phyloP scores from a whole-genome alignment of 192 early-diverging fungal species.

The Coemansia sp. region DNA sequence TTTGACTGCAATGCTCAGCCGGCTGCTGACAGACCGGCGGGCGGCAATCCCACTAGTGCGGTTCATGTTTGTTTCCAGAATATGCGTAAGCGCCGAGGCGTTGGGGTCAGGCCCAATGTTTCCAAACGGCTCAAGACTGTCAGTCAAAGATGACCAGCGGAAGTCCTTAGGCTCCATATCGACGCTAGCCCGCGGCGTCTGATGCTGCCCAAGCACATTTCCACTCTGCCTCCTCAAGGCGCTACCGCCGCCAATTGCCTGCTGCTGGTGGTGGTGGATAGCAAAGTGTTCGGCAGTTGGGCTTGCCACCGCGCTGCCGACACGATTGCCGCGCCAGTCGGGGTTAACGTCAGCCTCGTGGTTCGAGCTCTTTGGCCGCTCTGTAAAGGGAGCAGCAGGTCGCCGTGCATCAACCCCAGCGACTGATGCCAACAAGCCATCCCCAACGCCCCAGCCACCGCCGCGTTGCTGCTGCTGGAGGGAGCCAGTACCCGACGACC shows the following conservation, averaged over 20 bases:
- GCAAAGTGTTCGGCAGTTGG: constrained; percentile 32
- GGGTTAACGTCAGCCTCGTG: constrained; percentile 48
- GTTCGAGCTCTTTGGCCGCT: constrained; percentile 47
- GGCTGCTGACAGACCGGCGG: constrained; percentile 47
- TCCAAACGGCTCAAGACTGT: constrained; percentile 46
- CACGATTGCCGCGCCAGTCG: constrained; percentile 42
- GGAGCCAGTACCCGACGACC: constrained; percentile 16
- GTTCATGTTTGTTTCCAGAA: constrained; percentile 44
- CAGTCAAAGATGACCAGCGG: constrained; percentile 55
- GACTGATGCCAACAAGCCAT: constrained; percentile 22
- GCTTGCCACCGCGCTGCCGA: constrained; percentile 25
- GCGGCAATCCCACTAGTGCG: constrained; percentile 53
- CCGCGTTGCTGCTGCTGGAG: constrained; percentile 16
- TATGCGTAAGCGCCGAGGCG: constrained; percentile 36
- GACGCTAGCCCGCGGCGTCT: constrained; percentile 48
- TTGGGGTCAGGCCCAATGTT: constrained; percentile 40
- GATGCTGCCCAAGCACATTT: constrained; percentile 44
- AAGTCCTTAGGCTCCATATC: constrained; percentile 59
- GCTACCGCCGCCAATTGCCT: constrained; percentile 25
- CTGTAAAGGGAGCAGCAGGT: neutral
- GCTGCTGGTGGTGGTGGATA: constrained; percentile 20
- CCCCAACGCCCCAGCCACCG: constrained; percentile 24
- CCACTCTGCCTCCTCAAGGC: constrained; percentile 37
- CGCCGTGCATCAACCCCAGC: constrained; percentile 17
- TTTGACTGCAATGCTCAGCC: constrained; percentile 51